These are phyloP conservation scores for Letharia columbiana DNA, from an alignment of 495 filamentous ascomycete genomes.

Conservation along the genomic window DNA sequence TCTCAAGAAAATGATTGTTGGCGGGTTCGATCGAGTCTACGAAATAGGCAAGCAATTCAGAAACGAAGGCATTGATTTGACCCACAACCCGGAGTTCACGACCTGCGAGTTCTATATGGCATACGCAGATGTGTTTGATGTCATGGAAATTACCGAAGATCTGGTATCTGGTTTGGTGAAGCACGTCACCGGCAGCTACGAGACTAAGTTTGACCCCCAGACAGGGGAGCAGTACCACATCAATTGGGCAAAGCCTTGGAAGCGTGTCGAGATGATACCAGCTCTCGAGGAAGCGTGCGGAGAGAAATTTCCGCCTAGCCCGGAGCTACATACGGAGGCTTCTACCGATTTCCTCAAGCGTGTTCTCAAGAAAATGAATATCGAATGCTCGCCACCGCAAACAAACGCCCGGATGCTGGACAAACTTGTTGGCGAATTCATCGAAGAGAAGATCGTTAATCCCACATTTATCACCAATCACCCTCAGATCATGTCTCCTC, in stretches of 20 bases:
- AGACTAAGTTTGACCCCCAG: conserved; percentile 75
- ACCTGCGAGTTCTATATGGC: conserved; percentile 97
- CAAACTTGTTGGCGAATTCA: conserved; percentile 92
- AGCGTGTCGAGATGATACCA: conserved; percentile 91
- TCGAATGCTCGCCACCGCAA: conserved; percentile 80
- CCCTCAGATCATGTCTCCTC: conserved; percentile 94
- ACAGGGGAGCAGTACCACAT: conserved; percentile 76
- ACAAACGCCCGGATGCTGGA: conserved; percentile 98
- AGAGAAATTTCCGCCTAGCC: conserved; percentile 84
- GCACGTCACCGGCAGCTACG: conserved; percentile 72
- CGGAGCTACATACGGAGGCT: conserved; percentile 82
- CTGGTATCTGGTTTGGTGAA: conserved; percentile 89
- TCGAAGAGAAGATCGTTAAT: conserved; percentile 88
- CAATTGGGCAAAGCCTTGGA: conserved; percentile 95
- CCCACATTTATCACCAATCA: conserved; percentile 93
- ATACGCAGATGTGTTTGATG: conserved; percentile 84
- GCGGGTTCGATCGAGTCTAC: conserved; percentile 85
- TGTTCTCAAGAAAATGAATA: conserved; percentile 76
- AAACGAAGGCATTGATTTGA: conserved; percentile 92
- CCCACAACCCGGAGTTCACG: conserved; percentile 98
- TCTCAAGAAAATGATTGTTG: conserved; percentile 92
- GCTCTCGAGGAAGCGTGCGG: conserved; percentile 81
- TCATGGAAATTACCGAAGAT: conserved; percentile 91
- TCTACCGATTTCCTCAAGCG: conserved; percentile 78
- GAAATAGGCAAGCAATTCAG: conserved; percentile 88